Conservation (phyloP, 306 rosid genomes). For the Acacia acuminata region DNA sequence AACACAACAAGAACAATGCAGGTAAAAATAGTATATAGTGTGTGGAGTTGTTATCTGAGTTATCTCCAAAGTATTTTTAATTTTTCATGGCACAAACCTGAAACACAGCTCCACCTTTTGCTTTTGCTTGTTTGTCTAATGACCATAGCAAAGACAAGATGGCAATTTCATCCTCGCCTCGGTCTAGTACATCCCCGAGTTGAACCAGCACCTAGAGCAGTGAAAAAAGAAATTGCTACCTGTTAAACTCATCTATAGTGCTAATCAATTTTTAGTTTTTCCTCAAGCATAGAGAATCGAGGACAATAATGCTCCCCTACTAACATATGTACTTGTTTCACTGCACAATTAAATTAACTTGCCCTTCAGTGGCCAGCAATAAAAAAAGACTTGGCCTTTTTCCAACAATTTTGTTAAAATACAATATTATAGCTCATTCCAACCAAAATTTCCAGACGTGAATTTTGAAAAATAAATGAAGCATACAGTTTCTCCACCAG, state of each 20-base stretch:
- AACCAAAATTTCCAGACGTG: slow-evolving; percentile 8
- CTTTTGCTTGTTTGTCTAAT: slow-evolving; percentile 81
- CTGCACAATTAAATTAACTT: slow-evolving; percentile 12
- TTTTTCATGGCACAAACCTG: slow-evolving; percentile 62
- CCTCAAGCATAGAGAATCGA: background rate
- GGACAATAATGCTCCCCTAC: background rate
- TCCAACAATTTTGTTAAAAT: background rate
- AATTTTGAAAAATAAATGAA: slow-evolving; percentile 11
- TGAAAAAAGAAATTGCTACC: background rate
- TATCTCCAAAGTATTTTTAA: background rate
- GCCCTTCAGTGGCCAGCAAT: background rate
- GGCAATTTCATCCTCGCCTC: slow-evolving; percentile 96
- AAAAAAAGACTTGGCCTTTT: background rate
- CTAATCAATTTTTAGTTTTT: background rate
- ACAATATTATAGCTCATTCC: background rate
- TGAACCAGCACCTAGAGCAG: slow-evolving; percentile 74
- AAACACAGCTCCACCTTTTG: slow-evolving; percentile 90
- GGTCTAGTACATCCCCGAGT: slow-evolving; percentile 93
- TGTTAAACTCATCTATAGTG: background rate
- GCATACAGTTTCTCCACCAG: slow-evolving; percentile 83
- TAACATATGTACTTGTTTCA: slow-evolving; percentile 18
- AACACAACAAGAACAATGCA: background rate
- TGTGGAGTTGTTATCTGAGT: background rate
- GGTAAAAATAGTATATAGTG: background rate
- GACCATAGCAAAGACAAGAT: slow-evolving; percentile 86